phyloP scores from a whole-genome alignment of 495 filamentous ascomycete genomes.

The Pyrenopolyporus hunteri region DNA sequence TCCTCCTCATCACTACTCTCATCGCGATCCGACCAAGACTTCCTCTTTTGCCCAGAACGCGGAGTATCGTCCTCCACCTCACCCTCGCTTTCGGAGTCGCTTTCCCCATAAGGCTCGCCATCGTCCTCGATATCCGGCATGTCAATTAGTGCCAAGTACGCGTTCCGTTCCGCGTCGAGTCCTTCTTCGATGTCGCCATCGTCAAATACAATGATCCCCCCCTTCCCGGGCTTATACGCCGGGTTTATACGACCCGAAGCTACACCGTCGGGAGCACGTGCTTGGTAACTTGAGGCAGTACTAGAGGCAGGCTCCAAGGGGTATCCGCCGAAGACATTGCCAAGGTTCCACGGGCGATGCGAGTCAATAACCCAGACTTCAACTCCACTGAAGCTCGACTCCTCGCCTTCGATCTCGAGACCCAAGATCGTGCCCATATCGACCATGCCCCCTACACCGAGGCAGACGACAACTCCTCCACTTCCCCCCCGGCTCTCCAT shows the following conservation, averaged over 20 bases:
- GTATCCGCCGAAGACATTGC: conserved; percentile 85
- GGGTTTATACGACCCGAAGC: conserved; percentile 70
- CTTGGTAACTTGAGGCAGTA: conserved; percentile 51
- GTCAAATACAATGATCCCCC: conserved; percentile 90
- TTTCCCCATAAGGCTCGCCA: conserved; percentile 61
- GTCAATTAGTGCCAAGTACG: conserved; percentile 78
- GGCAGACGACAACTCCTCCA: conserved; percentile 87
- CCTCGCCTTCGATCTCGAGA: conserved; percentile 63
- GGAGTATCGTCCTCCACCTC: conserved; percentile 39
- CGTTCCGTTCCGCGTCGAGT: conserved; percentile 72
- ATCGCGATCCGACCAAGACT: conserved; percentile 79
- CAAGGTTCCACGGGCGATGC: conserved; percentile 90
- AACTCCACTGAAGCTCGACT: conserved; percentile 69
- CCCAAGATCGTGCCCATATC: conserved; percentile 79
- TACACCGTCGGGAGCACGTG: conserved; percentile 57
- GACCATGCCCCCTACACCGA: conserved; percentile 89
- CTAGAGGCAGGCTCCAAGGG: conserved; percentile 56
- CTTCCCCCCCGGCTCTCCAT: conserved; percentile 77
- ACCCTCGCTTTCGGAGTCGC: conserved; percentile 54
- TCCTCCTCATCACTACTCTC: conserved; percentile 73
- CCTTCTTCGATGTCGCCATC: conserved; percentile 96
- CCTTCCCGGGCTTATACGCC: conserved; percentile 75
- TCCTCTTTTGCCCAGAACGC: conserved; percentile 69
- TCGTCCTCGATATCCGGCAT: conserved; percentile 91
- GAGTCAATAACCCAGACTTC: conserved; percentile 96